Percentiles rank a stretch among this genome's conserved stretches.
Conservation (phyloP, 2,329 filamentous ascomycete species). For the Truncatella angustata region DNA sequence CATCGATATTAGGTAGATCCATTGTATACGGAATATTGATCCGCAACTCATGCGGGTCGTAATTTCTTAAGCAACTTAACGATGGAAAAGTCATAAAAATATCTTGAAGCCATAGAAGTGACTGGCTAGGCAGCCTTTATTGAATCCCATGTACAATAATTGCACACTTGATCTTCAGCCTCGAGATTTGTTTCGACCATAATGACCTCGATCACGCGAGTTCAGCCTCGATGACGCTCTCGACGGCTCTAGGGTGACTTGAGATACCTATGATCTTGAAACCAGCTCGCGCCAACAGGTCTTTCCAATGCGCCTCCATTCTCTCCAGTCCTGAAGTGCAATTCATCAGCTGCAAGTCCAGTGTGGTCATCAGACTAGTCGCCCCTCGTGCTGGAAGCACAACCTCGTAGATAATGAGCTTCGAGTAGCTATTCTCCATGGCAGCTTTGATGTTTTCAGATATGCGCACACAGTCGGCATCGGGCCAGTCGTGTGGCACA, state of each 20-base stretch:
- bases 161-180: too few relatives aligned
- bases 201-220: too few relatives aligned
- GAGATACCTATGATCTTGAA: neutral
- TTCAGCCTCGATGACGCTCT: neutral
- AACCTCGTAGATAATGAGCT: neutral
- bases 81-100: too few relatives aligned
- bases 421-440: neutral
- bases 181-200: too few relatives aligned
- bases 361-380: neutral
- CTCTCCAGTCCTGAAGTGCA: neutral
- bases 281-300: neutral
- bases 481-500: neutral
- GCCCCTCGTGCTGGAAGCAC: neutral
- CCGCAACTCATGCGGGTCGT: too few relatives aligned
- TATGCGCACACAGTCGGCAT: neutral
- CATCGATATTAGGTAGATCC: too few relatives aligned
- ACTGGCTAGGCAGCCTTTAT: too few relatives aligned
- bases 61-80: too few relatives aligned
- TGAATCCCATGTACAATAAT: too few relatives aligned
- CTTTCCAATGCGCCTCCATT: neutral
- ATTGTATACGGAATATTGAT: too few relatives aligned
- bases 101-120: too few relatives aligned
- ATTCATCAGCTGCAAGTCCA: slow-evolving; percentile 1
- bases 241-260: neutral
- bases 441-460: neutral